Percentiles rank a stretch among this genome's conserved stretches.
Evolutionary conservation across 108 stramenopile genomes (phyloP).

Genomic region (Cylindrotheca fusiformis): DNA sequence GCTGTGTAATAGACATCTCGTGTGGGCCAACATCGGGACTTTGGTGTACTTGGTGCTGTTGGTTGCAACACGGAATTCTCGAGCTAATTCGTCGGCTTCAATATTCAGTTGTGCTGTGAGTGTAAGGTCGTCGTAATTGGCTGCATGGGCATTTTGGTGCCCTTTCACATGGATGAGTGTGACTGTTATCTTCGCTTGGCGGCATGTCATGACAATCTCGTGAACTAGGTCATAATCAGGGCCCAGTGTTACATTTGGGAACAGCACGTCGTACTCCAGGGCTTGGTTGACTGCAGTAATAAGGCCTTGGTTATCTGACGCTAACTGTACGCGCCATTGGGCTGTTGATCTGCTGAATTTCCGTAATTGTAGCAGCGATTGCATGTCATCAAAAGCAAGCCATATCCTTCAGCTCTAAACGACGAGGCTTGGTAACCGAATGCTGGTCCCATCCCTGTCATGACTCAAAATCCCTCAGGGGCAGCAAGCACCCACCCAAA

Average conservation of each 20-base stretch:
- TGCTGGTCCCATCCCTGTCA: neutral
- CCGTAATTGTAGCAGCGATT: neutral
- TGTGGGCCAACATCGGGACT: too few relatives aligned
- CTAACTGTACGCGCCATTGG: too few relatives aligned
- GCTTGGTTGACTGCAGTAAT: neutral
- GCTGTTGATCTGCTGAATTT: too few relatives aligned
- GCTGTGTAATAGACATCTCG: too few relatives aligned
- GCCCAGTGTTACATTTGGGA: neutral
- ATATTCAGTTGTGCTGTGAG: too few relatives aligned
- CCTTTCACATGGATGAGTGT: neutral
- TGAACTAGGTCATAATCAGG: neutral
- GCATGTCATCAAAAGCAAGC: neutral
- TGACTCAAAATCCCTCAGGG: neutral
- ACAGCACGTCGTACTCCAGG: neutral
- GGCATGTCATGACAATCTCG: neutral
- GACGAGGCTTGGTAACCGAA: neutral
- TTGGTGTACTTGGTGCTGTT: too few relatives aligned
- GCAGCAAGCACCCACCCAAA: neutral
- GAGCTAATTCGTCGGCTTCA: too few relatives aligned
- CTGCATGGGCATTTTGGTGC: neutral
- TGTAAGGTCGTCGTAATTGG: neutral
- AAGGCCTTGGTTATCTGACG: neutral
- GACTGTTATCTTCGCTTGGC: too few relatives aligned
- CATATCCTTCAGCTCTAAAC: neutral
- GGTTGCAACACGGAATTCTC: neutral